These are phyloP conservation scores for Aspergillus piperis DNA, from an alignment of 2,329 filamentous ascomycete species.

Conservation along the genomic window DNA sequence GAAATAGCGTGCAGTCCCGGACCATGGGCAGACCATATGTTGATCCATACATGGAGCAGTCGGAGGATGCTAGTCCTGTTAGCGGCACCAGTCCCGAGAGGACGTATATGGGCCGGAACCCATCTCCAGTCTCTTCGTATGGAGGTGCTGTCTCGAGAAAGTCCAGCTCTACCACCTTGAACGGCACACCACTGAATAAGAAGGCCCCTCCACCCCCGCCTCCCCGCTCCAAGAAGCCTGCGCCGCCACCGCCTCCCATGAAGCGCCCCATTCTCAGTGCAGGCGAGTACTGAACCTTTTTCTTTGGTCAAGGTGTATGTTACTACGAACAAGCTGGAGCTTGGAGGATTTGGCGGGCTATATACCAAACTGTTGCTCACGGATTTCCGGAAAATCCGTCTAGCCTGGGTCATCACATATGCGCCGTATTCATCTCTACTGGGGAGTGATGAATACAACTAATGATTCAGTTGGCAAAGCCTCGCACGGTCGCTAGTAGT, in stretches of 20 bases:
- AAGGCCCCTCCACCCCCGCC: slow-evolving; percentile 64
- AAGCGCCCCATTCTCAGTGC: slow-evolving; percentile 52
- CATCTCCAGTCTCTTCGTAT: slow-evolving; percentile 57
- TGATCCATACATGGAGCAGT: slow-evolving; percentile 52
- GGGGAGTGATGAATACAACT: background rate
- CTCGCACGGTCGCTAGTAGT: background rate
- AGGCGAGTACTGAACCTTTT: slow-evolving; percentile 23
- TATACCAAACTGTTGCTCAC: background rate
- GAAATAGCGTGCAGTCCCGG: slow-evolving; percentile 51
- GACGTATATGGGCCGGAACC: slow-evolving; percentile 51
- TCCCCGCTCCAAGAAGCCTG: slow-evolving; percentile 65
- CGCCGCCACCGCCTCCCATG: slow-evolving; percentile 64
- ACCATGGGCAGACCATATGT: slow-evolving; percentile 39
- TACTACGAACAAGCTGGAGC: background rate
- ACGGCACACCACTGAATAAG: slow-evolving; percentile 39
- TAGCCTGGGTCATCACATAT: background rate
- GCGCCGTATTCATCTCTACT: background rate
- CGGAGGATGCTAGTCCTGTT: slow-evolving; percentile 54
- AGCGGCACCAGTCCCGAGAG: slow-evolving; percentile 52
- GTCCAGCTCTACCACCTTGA: slow-evolving; percentile 51
- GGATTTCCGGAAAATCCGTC: background rate
- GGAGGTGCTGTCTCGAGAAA: slow-evolving; percentile 54
- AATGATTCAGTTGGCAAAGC: background rate
- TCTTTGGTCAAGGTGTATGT: background rate
- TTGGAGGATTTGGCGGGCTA: background rate